A percentile compares a stretch with the other conserved stretches of the same genome.
These are phyloP conservation scores for Cairneyella variabilis DNA, from an alignment of 495 filamentous ascomycete species.

Conservation along the genomic window DNA sequence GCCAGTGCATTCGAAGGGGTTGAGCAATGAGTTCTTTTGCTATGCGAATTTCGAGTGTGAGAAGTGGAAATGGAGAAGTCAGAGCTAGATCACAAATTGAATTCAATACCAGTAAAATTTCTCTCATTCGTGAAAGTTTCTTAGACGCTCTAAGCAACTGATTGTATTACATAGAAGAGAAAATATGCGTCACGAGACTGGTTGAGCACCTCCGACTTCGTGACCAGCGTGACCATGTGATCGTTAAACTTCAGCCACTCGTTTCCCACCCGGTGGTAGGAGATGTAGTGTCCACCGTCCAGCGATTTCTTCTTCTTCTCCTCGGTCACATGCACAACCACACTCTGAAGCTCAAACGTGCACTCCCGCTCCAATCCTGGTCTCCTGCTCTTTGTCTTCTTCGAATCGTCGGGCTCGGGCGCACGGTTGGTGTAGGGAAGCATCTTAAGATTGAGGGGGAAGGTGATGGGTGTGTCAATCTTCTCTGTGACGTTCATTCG, in stretches of 20 bases:
- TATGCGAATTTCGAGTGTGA: slow-evolving; percentile 69
- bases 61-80: slow-evolving; percentile 44
- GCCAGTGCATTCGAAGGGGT: slow-evolving; percentile 58
- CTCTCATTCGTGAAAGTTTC: slow-evolving; percentile 1
- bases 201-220: slow-evolving; percentile 72
- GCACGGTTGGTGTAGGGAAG: slow-evolving; percentile 75
- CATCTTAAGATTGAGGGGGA: slow-evolving; percentile 85
- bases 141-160: slow-evolving; percentile 37
- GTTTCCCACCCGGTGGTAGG: slow-evolving; percentile 75
- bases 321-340: slow-evolving; percentile 82
- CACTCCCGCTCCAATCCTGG: slow-evolving; percentile 49
- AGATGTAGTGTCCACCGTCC: slow-evolving; percentile 70
- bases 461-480: slow-evolving; percentile 74
- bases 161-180: slow-evolving; percentile 77
- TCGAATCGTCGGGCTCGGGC: slow-evolving; percentile 17
- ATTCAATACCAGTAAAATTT: neutral
- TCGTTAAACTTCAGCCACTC: slow-evolving; percentile 95
- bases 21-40: slow-evolving; percentile 77
- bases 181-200: slow-evolving; percentile 86
- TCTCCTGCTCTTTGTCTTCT: slow-evolving; percentile 35
- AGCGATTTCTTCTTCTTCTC: slow-evolving; percentile 24
- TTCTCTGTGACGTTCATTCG: slow-evolving; percentile 69
- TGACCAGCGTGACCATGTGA: slow-evolving; percentile 76
- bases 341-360: slow-evolving; percentile 78
- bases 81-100: neutral